A percentile compares a stretch with the other conserved stretches of the same genome.
phyloP scores from a whole-genome alignment of 805 yeast genomes.

The Debaryomyces tyrocola region DNA sequence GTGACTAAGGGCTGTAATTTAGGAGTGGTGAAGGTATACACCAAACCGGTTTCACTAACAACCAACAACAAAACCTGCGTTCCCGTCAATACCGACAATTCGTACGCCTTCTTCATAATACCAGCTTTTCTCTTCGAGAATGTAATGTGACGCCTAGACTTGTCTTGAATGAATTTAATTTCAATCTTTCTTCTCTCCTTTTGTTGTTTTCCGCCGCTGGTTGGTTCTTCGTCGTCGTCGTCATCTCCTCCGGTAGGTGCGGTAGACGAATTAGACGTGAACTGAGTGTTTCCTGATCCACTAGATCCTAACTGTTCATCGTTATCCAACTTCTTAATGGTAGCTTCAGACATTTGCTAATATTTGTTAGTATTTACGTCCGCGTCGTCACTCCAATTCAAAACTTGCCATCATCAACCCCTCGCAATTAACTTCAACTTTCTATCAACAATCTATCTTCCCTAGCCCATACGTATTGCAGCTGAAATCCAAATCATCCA shows the following conservation, averaged over 20 bases:
- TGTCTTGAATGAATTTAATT: slow-evolving; percentile 95
- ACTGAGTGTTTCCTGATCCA: slow-evolving; percentile 11
- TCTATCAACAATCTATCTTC: slow-evolving; percentile 2
- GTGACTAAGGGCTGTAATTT: slow-evolving; percentile 97
- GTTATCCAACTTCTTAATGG: slow-evolving; percentile 39
- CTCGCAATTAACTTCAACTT: no score
- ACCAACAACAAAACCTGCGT: slow-evolving; percentile 94
- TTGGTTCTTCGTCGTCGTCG: slow-evolving; percentile 54
- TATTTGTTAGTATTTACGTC: not conserved
- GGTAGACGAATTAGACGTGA: slow-evolving; percentile 22
- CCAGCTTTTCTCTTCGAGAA: slow-evolving; percentile 98
- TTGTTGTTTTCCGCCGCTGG: slow-evolving; percentile 46
- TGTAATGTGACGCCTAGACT: slow-evolving; percentile 96
- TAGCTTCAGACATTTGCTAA: slow-evolving; percentile 38
- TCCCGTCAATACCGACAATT: slow-evolving; percentile 92
- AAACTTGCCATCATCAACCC: no score
- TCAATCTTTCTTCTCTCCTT: slow-evolving; percentile 85
- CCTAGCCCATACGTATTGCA: not conserved
- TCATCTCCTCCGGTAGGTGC: slow-evolving; percentile 36
- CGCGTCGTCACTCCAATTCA: no score
- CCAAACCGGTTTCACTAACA: slow-evolving; percentile 97
- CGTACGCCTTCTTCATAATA: slow-evolving; percentile 99
- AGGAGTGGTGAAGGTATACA: slow-evolving; percentile 98
- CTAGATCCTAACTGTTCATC: slow-evolving; percentile 19
- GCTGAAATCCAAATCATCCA: not conserved